These are phyloP conservation scores for Suillus discolor DNA, from an alignment of 768 basidiomycete genomes.

Conservation along the genomic window DNA sequence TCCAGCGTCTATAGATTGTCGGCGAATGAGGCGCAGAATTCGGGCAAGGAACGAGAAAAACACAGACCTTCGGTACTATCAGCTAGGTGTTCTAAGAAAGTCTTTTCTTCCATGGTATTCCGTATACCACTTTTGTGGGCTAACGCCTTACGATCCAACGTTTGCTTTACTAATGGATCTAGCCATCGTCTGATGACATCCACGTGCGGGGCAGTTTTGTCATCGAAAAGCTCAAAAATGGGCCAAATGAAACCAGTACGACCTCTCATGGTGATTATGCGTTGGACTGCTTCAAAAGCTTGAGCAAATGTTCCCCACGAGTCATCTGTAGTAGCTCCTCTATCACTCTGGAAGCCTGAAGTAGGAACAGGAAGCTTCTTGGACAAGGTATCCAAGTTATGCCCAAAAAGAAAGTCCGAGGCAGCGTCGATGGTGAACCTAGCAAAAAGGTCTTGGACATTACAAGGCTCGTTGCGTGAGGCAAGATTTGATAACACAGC, in stretches of 20 bases:
- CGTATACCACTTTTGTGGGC: conserved; percentile 40
- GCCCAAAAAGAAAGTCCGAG: conserved; percentile 73
- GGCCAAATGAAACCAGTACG: conserved; percentile 46
- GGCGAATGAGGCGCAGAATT: conserved; percentile 13
- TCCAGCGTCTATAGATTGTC: conserved; percentile 49
- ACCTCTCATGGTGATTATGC: conserved; percentile 36
- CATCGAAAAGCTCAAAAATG: conserved; percentile 41
- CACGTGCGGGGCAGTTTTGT: conserved; percentile 38
- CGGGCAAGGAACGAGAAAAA: neutral
- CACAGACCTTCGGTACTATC: conserved; percentile 62
- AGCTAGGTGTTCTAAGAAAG: conserved; percentile 67
- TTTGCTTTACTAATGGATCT: conserved; percentile 62
- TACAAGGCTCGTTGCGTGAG: conserved; percentile 45
- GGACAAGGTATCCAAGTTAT: conserved; percentile 62
- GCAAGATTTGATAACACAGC: conserved; percentile 47
- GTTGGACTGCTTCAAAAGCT: conserved; percentile 44
- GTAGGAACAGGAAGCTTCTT: conserved; percentile 53
- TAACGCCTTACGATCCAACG: conserved; percentile 47
- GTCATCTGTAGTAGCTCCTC: conserved; percentile 62
- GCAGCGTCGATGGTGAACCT: conserved; percentile 74
- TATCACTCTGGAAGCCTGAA: conserved; percentile 47
- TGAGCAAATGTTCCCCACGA: conserved; percentile 58
- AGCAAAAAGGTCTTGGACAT: conserved; percentile 68
- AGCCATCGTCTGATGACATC: conserved; percentile 45
- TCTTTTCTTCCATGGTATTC: conserved; percentile 51